Percentiles rank a stretch among this genome's conserved stretches.
These are phyloP conservation scores for Closterium sp. DNA, from an alignment of 139 green algal genomes.

Conservation along the genomic window DNA sequence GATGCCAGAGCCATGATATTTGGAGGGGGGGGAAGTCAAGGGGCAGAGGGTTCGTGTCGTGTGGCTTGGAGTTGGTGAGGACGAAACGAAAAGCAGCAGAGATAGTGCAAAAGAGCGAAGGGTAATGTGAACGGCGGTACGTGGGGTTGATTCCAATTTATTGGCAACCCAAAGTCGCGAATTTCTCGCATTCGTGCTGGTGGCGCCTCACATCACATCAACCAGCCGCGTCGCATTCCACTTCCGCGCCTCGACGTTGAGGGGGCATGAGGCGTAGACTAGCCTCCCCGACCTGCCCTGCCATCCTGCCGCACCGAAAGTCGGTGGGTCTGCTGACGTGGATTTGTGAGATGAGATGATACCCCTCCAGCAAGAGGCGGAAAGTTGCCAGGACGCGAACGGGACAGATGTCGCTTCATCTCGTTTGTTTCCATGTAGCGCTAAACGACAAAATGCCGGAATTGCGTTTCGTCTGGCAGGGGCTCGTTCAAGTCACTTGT, in stretches of 20 bases:
- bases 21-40: background rate
- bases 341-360: too few relatives aligned
- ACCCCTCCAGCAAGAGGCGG: background rate
- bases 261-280: background rate
- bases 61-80: background rate
- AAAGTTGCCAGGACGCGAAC: too few relatives aligned
- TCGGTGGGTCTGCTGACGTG: background rate
- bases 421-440: background rate
- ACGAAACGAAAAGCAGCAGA: background rate
- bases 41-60: background rate
- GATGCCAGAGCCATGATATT: background rate
- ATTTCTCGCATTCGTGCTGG: background rate
- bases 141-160: background rate
- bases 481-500: background rate
- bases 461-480: background rate
- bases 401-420: background rate
- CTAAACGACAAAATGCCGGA: background rate
- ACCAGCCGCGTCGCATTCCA: background rate
- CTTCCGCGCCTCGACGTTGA: background rate
- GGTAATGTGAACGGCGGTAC: background rate
- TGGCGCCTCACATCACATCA: background rate
- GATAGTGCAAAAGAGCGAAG: background rate
- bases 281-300: background rate
- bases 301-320: background rate
- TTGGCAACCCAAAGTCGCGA: background rate